A percentile compares a stretch with the other conserved stretches of the same genome.
Conservation (phyloP, 129 eudicot species). For the Erigeron canadensis region DNA sequence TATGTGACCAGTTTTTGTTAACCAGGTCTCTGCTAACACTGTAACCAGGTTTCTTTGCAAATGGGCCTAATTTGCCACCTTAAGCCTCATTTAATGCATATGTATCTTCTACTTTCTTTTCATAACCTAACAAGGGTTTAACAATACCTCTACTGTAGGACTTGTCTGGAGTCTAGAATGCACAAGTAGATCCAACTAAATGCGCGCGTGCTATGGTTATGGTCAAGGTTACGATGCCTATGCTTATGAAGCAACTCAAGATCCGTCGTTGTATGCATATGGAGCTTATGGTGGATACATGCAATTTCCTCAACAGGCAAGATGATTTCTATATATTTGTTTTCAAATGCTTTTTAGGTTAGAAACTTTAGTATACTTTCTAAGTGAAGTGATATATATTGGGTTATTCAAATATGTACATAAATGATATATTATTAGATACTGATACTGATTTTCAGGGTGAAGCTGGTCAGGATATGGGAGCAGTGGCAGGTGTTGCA, state of each 20-base stretch:
- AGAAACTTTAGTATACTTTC: background rate
- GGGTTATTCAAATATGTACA: background rate
- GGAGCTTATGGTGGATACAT: slow-evolving; percentile 82
- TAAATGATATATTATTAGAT: background rate
- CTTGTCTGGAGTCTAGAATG: slow-evolving; percentile 55
- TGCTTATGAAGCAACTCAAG: slow-evolving; percentile 82
- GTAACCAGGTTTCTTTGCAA: too few relatives aligned
- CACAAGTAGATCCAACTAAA: slow-evolving; percentile 72
- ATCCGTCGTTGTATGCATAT: slow-evolving; percentile 78
- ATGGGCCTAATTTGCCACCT: background rate
- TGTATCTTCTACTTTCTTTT: background rate
- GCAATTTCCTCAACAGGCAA: slow-evolving; percentile 92
- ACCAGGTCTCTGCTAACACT: too few relatives aligned
- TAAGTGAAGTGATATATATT: background rate
- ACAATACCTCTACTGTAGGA: slow-evolving; percentile 48
- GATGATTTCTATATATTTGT: slow-evolving; percentile 3
- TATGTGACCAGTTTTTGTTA: too few relatives aligned
- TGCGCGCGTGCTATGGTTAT: slow-evolving; percentile 88
- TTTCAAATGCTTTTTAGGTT: background rate
- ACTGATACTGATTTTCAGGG: slow-evolving; percentile 43
- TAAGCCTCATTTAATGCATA: background rate
- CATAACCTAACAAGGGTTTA: background rate
- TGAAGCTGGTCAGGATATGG: slow-evolving; percentile 79
- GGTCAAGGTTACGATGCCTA: slow-evolving; percentile 97
- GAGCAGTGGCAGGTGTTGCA: slow-evolving; percentile 50